Conservation (phyloP, 805 yeast genomes). For the Kluyveromyces siamensis region DNA sequence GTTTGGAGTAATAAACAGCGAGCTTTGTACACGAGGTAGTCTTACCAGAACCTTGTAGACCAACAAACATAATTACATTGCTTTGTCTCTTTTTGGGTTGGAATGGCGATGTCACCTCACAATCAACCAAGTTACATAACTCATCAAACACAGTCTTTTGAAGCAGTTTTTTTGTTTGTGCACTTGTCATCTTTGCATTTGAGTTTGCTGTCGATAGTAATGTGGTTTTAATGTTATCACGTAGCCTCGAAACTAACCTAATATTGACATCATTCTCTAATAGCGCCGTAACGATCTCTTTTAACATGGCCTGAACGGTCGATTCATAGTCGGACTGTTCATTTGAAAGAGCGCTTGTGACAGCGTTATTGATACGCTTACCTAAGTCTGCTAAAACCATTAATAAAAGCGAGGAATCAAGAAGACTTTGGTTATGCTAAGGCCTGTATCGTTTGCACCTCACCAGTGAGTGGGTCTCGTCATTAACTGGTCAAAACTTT, state of each 20-base stretch:
- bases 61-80: slow-evolving; percentile 92
- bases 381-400: slow-evolving; percentile 82
- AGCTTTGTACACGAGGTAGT: slow-evolving; percentile 95
- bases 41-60: slow-evolving; percentile 97
- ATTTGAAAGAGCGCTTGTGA: slow-evolving; percentile 50
- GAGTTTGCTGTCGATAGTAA: slow-evolving; percentile 47
- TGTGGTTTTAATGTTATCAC: slow-evolving; percentile 58
- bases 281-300: slow-evolving; percentile 83
- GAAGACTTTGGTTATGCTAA: not conserved
- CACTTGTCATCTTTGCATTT: slow-evolving; percentile 15
- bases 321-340: slow-evolving; percentile 47
- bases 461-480: too few relatives aligned
- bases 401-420: not conserved
- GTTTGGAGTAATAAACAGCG: slow-evolving; percentile 86
- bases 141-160: slow-evolving; percentile 95
- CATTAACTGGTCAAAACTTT: not conserved
- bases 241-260: slow-evolving; percentile 64
- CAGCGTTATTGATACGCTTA: slow-evolving; percentile 65
- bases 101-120: slow-evolving; percentile 40
- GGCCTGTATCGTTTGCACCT: too few relatives aligned
- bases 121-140: slow-evolving; percentile 77
- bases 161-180: slow-evolving; percentile 66
- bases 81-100: slow-evolving; percentile 79
- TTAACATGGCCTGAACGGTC: slow-evolving; percentile 64
- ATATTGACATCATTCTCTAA: slow-evolving; percentile 93